Evolutionary conservation across 2,329 filamentous ascomycete genomes (phyloP).

Genomic region (Lomentospora prolificans): DNA sequence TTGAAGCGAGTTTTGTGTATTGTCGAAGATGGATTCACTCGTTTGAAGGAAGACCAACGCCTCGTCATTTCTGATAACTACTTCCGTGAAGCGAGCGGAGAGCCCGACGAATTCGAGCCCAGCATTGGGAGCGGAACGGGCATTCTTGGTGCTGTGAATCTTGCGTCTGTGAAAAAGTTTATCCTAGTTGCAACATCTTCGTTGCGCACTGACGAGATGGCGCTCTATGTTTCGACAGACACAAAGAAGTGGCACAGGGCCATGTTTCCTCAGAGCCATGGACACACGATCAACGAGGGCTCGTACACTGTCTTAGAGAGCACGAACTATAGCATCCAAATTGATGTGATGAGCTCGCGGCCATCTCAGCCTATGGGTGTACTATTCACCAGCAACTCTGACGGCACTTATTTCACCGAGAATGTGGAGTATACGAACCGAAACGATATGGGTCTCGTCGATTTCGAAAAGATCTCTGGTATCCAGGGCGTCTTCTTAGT

Average conservation of each 20-base stretch:
- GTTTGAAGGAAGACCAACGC: slow-evolving; percentile 63
- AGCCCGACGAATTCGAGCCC: slow-evolving; percentile 60
- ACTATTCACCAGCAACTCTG: slow-evolving; percentile 92
- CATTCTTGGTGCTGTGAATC: slow-evolving; percentile 69
- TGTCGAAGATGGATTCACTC: slow-evolving; percentile 60
- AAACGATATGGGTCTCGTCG: slow-evolving; percentile 63
- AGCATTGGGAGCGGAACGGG: slow-evolving; percentile 64
- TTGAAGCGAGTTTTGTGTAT: slow-evolving; percentile 71
- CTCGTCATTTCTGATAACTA: slow-evolving; percentile 75
- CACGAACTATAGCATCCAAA: slow-evolving; percentile 95
- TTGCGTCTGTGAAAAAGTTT: slow-evolving; percentile 78
- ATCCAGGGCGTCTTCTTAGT: slow-evolving; percentile 90
- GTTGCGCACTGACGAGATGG: slow-evolving; percentile 76
- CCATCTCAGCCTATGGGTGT: slow-evolving; percentile 67
- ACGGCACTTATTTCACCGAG: slow-evolving; percentile 89
- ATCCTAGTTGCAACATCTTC: slow-evolving; percentile 76
- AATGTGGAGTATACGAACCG: slow-evolving; percentile 92
- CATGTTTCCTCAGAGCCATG: slow-evolving; percentile 76
- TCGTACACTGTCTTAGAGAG: slow-evolving; percentile 92
- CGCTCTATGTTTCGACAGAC: slow-evolving; percentile 81
- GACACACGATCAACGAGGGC: slow-evolving; percentile 57
- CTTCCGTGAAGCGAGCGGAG: slow-evolving; percentile 46
- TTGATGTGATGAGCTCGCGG: slow-evolving; percentile 72
- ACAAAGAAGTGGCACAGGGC: slow-evolving; percentile 82
- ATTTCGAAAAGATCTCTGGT: slow-evolving; percentile 87